Conservation (phyloP, 768 basidiomycete species). For the Amanita brunnescens region DNA sequence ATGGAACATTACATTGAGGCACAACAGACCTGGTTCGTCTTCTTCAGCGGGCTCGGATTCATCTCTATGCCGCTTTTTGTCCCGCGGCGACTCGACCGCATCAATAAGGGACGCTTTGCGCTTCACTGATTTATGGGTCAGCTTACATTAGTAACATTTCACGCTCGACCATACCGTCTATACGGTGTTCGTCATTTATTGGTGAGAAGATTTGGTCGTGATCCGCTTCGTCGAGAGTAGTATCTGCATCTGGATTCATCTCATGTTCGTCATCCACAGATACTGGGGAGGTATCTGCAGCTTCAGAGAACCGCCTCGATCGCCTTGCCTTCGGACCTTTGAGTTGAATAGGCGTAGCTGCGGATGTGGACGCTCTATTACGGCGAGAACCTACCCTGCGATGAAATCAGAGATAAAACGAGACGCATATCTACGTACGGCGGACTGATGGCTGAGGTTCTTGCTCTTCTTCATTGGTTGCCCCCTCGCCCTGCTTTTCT, state of each 20-base stretch:
- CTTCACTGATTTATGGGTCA: conserved; percentile 36
- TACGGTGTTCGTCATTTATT: conserved; percentile 18
- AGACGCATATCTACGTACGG: conserved; percentile 20
- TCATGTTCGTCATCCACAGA: conserved; percentile 15
- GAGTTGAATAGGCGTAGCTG: conserved; percentile 19
- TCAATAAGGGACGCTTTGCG: conserved; percentile 54
- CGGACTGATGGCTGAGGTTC: conserved; percentile 25
- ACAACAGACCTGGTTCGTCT: conserved; percentile 44
- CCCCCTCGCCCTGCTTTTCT: conserved; percentile 15
- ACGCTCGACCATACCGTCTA: conserved; percentile 19
- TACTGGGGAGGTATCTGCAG: conserved; percentile 15
- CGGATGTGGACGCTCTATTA: conserved; percentile 27
- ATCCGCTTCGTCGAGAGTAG: conserved; percentile 21
- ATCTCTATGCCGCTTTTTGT: conserved; percentile 53
- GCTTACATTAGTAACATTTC: background rate
- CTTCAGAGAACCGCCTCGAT: conserved; percentile 20
- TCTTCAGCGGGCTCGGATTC: conserved; percentile 62
- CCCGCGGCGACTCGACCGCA: conserved; percentile 35
- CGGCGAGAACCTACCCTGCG: conserved; percentile 19
- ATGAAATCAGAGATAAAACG: background rate
- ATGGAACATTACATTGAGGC: conserved; percentile 4
- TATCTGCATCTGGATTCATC: conserved; percentile 18
- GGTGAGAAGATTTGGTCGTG: conserved; percentile 25
- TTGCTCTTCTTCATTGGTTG: conserved; percentile 25
- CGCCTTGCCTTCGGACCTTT: conserved; percentile 22